These are phyloP conservation scores for Dendrobium huoshanense DNA, from an alignment of 106 monocot species.

Conservation along the genomic window DNA sequence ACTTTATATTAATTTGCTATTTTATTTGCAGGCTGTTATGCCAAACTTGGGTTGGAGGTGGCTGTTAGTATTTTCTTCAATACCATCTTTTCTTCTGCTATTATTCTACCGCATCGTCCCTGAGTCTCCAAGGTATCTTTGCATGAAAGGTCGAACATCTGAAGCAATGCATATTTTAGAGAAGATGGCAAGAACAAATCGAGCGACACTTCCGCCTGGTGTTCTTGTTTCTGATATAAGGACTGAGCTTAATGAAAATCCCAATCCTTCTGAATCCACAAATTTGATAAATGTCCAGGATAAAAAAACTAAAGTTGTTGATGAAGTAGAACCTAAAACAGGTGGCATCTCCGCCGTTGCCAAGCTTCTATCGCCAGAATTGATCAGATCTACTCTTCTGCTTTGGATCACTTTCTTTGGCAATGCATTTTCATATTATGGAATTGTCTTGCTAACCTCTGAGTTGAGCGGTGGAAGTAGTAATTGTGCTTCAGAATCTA, in stretches of 20 bases:
- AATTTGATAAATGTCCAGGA: conserved; percentile 27
- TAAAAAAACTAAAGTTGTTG: conserved; percentile 6
- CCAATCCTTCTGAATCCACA: conserved; percentile 33
- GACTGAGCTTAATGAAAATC: conserved; percentile 35
- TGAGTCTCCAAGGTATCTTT: conserved; percentile 90
- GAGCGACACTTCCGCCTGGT: conserved; percentile 45
- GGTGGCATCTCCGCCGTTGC: conserved; percentile 27
- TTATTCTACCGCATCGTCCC: conserved; percentile 58
- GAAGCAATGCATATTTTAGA: conserved; percentile 55
- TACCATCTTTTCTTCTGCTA: conserved; percentile 79
- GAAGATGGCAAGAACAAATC: conserved; percentile 57
- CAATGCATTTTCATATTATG: conserved; percentile 94
- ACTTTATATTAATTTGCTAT: neutral
- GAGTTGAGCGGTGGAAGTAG: conserved; percentile 48
- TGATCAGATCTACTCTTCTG: conserved; percentile 72
- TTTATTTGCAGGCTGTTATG: conserved; percentile 55
- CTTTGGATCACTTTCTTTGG: conserved; percentile 92
- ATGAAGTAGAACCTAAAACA: conserved; percentile 18
- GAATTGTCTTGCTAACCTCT: conserved; percentile 84
- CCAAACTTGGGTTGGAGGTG: conserved; percentile 85
- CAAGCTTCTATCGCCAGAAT: conserved; percentile 52
- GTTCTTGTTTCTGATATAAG: conserved; percentile 46
- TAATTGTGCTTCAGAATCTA: conserved; percentile 31
- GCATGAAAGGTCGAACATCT: conserved; percentile 60
- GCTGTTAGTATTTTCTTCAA: conserved; percentile 61